Percentiles rank a stretch among this genome's conserved stretches.
phyloP scores from a whole-genome alignment of 139 green algal species.

The Spirogloea muscicola region DNA sequence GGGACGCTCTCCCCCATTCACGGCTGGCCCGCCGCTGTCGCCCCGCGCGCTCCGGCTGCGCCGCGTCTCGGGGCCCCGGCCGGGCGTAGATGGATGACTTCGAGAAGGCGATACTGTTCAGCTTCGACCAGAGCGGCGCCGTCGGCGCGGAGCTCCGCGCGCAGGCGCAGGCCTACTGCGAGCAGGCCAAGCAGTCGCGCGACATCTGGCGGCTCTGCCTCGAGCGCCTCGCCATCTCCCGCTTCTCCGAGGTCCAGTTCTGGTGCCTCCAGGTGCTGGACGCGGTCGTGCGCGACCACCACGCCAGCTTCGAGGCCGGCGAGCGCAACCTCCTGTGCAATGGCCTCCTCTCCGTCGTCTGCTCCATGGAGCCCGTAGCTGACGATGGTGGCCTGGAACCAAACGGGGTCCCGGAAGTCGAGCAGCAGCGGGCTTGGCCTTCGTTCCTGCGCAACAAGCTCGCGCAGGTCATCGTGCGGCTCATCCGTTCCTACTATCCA shows the following conservation, averaged over 20 bases:
- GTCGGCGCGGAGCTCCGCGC: constrained; percentile 56
- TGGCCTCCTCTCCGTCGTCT: too few relatives aligned
- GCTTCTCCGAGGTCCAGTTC: constrained; percentile 86
- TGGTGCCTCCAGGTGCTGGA: constrained; percentile 93
- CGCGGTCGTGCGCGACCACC: constrained; percentile 57
- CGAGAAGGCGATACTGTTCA: constrained; percentile 85
- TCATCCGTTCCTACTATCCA: constrained; percentile 78
- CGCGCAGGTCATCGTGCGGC: constrained; percentile 70
- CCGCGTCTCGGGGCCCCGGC: too few relatives aligned
- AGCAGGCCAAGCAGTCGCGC: constrained; percentile 55
- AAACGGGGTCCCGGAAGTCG: too few relatives aligned
- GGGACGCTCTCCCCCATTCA: too few relatives aligned
- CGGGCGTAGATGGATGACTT: constrained; percentile 80
- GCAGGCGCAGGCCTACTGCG: constrained; percentile 64
- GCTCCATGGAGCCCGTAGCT: too few relatives aligned
- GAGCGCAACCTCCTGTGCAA: constrained; percentile 15
- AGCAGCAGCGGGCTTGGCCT: constrained; percentile 52
- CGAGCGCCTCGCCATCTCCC: constrained; percentile 60
- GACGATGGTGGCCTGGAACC: too few relatives aligned
- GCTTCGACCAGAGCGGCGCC: constrained; percentile 75
- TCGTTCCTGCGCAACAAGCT: constrained; percentile 91
- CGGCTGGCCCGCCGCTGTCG: too few relatives aligned
- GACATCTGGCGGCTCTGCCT: constrained; percentile 73
- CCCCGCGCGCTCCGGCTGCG: too few relatives aligned
- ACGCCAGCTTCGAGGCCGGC: constrained; percentile 1